phyloP scores from a whole-genome alignment of 257 asterid genomes.

The Plectranthus barbatus region DNA sequence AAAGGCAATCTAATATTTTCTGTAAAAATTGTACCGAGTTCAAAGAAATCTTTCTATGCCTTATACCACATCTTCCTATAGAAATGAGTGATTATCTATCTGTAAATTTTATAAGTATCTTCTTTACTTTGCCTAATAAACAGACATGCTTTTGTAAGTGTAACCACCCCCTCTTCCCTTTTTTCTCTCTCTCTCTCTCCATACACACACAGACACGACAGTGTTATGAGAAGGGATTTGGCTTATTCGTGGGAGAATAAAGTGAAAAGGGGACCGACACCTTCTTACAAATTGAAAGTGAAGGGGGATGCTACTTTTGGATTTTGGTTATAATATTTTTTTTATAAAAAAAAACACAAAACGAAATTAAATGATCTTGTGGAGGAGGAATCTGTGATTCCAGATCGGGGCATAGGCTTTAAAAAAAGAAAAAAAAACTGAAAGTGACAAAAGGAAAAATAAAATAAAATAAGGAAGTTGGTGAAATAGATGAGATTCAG shows the following conservation, averaged over 20 bases:
- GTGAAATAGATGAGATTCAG: conserved; percentile 40
- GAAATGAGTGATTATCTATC: conserved; percentile 14
- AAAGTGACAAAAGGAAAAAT: not conserved
- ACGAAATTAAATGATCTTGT: conserved; percentile 18
- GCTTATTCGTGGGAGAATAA: conserved; percentile 64
- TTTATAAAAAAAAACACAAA: too few species aligned
- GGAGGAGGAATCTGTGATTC: conserved; percentile 40
- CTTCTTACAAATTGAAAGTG: conserved; percentile 63
- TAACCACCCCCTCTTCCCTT: not conserved
- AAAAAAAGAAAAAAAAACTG: conserved; percentile 4
- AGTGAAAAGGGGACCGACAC: conserved; percentile 84
- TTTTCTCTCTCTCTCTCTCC: not conserved
- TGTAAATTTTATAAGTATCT: not conserved
- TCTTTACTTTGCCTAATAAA: conserved; percentile 8
- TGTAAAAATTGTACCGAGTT: conserved; percentile 28
- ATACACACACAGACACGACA: too few species aligned
- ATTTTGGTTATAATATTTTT: conserved; percentile 18
- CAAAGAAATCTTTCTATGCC: conserved; percentile 27
- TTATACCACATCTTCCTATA: conserved; percentile 2
- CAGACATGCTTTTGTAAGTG: conserved; percentile 12
- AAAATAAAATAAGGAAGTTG: conserved; percentile 1
- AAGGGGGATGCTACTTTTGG: conserved; percentile 34
- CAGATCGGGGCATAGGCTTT: conserved; percentile 23
- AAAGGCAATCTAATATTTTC: conserved; percentile 36
- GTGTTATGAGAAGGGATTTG: not conserved